phyloP scores from a whole-genome alignment of 108 stramenopile genomes.

The Bacterosira constricta region DNA sequence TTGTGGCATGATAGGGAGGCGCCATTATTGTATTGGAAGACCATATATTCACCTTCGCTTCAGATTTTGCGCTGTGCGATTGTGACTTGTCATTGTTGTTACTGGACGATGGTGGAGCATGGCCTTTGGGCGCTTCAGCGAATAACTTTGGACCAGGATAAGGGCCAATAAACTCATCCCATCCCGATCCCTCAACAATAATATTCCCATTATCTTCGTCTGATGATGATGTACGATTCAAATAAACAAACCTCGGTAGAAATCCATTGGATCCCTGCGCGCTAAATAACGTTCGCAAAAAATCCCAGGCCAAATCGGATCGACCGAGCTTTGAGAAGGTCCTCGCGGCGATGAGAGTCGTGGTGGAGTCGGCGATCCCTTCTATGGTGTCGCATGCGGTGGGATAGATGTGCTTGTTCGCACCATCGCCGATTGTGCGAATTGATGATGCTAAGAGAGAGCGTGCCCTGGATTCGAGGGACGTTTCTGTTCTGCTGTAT shows the following conservation, averaged over 20 bases:
- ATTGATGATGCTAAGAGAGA: background rate
- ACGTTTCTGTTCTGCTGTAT: background rate
- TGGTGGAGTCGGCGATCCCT: slow-evolving; percentile 37
- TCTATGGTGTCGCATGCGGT: slow-evolving; percentile 1
- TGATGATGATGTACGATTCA: slow-evolving; percentile 27
- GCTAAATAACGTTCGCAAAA: slow-evolving; percentile 37
- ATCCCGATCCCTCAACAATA: slow-evolving; percentile 19
- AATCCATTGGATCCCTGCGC: slow-evolving; percentile 48
- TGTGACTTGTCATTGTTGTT: background rate
- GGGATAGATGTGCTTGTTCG: background rate
- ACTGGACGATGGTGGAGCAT: background rate
- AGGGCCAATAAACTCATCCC: slow-evolving; percentile 33
- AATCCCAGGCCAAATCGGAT: slow-evolving; percentile 45
- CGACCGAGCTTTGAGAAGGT: slow-evolving; percentile 42
- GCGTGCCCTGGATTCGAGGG: slow-evolving; percentile 2
- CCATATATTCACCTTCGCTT: slow-evolving; percentile 22
- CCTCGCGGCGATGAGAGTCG: slow-evolving; percentile 45
- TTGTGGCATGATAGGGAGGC: slow-evolving; percentile 41
- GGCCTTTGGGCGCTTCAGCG: background rate
- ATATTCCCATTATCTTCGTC: too few species aligned
- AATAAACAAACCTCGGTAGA: slow-evolving; percentile 39
- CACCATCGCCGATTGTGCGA: slow-evolving; percentile 1
- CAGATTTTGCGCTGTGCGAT: background rate
- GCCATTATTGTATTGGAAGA: slow-evolving; percentile 43
- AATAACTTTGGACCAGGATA: slow-evolving; percentile 47